A percentile compares a stretch with the other conserved stretches of the same genome.
phyloP scores from a whole-genome alignment of 805 yeast genomes.

The Metschnikowia chrysomelidarum region DNA sequence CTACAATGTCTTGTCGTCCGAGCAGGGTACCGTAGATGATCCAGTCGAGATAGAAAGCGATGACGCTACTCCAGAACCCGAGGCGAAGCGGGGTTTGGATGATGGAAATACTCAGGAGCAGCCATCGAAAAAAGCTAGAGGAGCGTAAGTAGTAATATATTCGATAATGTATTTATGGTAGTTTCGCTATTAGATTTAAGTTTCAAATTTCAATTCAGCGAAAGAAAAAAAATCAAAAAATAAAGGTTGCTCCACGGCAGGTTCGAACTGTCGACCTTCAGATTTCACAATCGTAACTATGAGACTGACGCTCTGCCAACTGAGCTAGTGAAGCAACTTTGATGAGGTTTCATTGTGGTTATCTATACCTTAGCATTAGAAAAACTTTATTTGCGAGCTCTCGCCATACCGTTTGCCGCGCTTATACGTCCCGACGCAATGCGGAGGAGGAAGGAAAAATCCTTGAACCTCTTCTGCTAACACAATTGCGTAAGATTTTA shows the following conservation, averaged over 20 bases:
- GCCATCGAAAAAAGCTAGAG: slow-evolving; percentile 1
- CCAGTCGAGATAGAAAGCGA: slow-evolving; percentile 13
- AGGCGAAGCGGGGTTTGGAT: slow-evolving; percentile 5
- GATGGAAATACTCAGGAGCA: not conserved
- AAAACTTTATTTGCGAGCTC: too few relatives aligned
- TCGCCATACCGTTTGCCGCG: too few relatives aligned
- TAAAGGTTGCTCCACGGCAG: slow-evolving; percentile 43
- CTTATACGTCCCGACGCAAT: too few relatives aligned
- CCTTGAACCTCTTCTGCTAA: too few relatives aligned
- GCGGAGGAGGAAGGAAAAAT: too few relatives aligned
- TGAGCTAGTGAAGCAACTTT: slow-evolving; percentile 23
- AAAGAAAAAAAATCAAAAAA: slow-evolving; percentile 5
- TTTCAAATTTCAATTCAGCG: not conserved
- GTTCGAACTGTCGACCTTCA: slow-evolving; percentile 49
- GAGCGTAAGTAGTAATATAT: too few relatives aligned
- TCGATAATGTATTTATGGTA: too few relatives aligned
- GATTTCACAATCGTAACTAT: slow-evolving; percentile 31
- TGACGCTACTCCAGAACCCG: not conserved
- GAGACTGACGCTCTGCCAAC: slow-evolving; percentile 27
- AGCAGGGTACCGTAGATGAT: slow-evolving; percentile 6
- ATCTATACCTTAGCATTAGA: too few relatives aligned
- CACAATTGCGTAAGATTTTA: too few relatives aligned
- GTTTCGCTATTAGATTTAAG: too few relatives aligned
- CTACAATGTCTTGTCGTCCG: too few relatives aligned
- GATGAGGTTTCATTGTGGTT: too few relatives aligned